Conservation (phyloP, 768 basidiomycete species). For the Pleurotus sapidus region DNA sequence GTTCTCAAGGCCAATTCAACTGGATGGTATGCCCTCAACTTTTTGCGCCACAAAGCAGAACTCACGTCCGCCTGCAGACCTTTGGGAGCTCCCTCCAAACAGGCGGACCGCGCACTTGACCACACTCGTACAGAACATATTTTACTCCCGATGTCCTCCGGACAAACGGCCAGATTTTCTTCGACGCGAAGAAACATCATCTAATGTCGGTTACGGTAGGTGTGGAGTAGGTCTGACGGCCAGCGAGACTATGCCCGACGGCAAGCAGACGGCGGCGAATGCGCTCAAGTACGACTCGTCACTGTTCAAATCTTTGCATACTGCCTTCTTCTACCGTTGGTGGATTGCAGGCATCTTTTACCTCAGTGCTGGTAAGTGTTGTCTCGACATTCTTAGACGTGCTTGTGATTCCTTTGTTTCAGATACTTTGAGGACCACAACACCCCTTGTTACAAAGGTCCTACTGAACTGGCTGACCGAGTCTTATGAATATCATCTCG, state of each 20-base stretch:
- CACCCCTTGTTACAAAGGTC: conserved; percentile 45
- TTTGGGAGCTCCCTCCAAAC: conserved; percentile 39
- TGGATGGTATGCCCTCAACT: conserved; percentile 31
- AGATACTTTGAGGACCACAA: conserved; percentile 44
- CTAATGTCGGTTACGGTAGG: too few species aligned
- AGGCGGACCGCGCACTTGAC: conserved; percentile 32
- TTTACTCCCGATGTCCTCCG: conserved; percentile 41
- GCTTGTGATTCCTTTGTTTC: neutral
- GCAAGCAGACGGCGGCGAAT: too few species aligned
- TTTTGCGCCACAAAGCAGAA: neutral
- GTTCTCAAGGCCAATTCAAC: conserved; percentile 44
- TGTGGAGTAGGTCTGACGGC: too few species aligned
- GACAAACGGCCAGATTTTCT: conserved; percentile 29
- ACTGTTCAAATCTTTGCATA: conserved; percentile 44
- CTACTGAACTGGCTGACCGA: conserved; percentile 46
- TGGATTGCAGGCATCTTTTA: conserved; percentile 47
- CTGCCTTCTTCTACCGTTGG: conserved; percentile 43
- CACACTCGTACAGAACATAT: conserved; percentile 36
- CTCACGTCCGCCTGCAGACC: conserved; percentile 25
- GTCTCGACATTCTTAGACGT: conserved; percentile 1
- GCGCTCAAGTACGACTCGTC: conserved; percentile 40
- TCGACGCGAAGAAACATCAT: too few species aligned
- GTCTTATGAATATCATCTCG: conserved; percentile 32
- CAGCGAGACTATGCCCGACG: too few species aligned
- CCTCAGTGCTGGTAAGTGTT: conserved; percentile 34